phyloP scores from a whole-genome alignment of 176 grass and related monocot genomes.

The Eragrostis nindensis region DNA sequence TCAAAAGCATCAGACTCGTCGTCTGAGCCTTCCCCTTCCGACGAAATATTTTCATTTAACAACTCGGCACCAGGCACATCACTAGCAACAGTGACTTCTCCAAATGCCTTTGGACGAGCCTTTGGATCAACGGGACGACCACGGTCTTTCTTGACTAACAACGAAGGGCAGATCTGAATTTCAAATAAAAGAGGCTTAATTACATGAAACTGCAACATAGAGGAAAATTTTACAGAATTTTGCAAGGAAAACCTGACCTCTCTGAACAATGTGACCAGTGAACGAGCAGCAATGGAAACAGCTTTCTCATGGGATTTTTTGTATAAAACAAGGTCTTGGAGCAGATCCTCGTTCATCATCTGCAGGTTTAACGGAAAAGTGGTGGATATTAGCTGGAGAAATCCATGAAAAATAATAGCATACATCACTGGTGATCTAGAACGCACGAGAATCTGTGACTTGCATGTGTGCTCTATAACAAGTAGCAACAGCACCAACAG shows the following conservation, averaged over 20 bases:
- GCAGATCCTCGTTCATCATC: constrained; percentile 98
- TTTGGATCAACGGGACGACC: constrained; percentile 82
- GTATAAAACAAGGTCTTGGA: constrained; percentile 96
- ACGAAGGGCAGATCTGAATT: constrained; percentile 89
- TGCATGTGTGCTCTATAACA: neutral
- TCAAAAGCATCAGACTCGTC: constrained; percentile 50
- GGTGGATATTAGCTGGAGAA: constrained; percentile 3
- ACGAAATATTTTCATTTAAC: constrained; percentile 55
- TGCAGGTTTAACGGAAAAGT: constrained; percentile 35
- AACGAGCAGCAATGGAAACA: constrained; percentile 94
- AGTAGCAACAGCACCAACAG: neutral
- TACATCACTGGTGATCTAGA: constrained; percentile 28
- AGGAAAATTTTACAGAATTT: constrained; percentile 17
- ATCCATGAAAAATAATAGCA: neutral
- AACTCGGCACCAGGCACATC: constrained; percentile 80
- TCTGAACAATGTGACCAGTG: constrained; percentile 86
- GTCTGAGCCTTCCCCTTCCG: constrained; percentile 46
- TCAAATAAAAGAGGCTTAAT: constrained; percentile 45
- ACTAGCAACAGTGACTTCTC: constrained; percentile 67
- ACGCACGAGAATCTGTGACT: neutral
- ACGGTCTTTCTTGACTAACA: constrained; percentile 95
- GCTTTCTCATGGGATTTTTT: constrained; percentile 98
- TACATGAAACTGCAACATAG: constrained; percentile 21
- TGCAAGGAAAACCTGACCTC: constrained; percentile 54
- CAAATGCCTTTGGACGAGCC: constrained; percentile 87